A percentile compares a stretch with the other conserved stretches of the same genome.
These are phyloP conservation scores for Crithidia bombi DNA, from an alignment of 208 protist genomes.

Conservation along the genomic window DNA sequence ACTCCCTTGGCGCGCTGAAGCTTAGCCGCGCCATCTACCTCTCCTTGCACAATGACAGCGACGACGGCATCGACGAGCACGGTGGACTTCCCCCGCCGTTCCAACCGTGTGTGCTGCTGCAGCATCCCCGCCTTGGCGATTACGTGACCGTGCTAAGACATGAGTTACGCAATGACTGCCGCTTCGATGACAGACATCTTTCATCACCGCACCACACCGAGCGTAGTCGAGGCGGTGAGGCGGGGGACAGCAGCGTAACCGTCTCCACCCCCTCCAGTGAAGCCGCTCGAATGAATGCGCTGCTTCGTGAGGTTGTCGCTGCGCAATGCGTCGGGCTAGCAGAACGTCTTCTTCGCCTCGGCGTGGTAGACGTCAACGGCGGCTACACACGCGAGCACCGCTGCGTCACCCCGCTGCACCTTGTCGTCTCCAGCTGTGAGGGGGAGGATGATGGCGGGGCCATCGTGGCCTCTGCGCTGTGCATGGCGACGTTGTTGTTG, in stretches of 20 bases:
- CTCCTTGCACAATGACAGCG: conserved; percentile 30
- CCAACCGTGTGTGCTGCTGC: conserved; percentile 51
- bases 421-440: conserved; percentile 34
- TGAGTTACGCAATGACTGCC: not conserved
- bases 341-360: conserved; percentile 32
- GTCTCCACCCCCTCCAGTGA: not conserved
- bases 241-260: not conserved
- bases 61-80: conserved; percentile 51
- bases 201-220: not conserved
- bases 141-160: conserved; percentile 43
- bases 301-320: conserved; percentile 41
- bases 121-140: conserved; percentile 41
- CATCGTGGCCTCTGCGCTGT: conserved; percentile 4
- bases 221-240: not conserved
- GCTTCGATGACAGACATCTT: not conserved
- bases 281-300: not conserved
- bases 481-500: conserved; percentile 42
- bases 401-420: conserved; percentile 58
- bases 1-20: conserved; percentile 72
- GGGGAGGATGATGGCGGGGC: not conserved
- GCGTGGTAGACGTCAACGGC: conserved; percentile 42
- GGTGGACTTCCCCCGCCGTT: conserved; percentile 53
- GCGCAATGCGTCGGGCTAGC: conserved; percentile 31
- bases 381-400: conserved; percentile 42
- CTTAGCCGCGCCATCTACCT: conserved; percentile 54